These are phyloP conservation scores for Kwoniella heveanensis DNA, from an alignment of 768 basidiomycete genomes.

Conservation along the genomic window DNA sequence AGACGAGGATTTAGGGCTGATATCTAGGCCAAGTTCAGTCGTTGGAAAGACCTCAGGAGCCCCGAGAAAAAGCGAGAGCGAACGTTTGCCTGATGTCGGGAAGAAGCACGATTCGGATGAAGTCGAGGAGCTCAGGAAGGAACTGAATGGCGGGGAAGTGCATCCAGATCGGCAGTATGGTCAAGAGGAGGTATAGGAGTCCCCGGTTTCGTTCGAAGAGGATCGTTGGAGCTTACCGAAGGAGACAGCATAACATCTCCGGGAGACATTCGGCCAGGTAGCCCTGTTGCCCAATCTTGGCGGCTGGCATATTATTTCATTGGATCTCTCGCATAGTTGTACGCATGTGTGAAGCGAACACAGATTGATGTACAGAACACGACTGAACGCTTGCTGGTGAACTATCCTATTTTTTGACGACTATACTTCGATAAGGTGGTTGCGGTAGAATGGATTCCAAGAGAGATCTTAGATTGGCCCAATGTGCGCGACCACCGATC, in stretches of 20 bases:
- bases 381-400: too few relatives aligned
- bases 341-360: background rate
- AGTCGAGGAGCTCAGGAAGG: background rate
- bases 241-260: too few relatives aligned
- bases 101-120: background rate
- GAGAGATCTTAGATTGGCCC: too few relatives aligned
- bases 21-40: background rate
- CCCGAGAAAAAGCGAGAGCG: background rate
- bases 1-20: slow-evolving; percentile 11
- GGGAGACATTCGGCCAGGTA: too few relatives aligned
- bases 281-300: too few relatives aligned
- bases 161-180: background rate
- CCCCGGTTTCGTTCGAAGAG: too few relatives aligned
- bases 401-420: too few relatives aligned
- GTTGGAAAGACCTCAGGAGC: background rate
- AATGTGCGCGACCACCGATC: too few relatives aligned
- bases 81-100: background rate
- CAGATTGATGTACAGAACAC: background rate
- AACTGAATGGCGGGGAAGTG: background rate
- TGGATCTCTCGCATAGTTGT: background rate
- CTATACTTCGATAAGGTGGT: too few relatives aligned
- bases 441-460: too few relatives aligned
- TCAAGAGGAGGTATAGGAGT: background rate
- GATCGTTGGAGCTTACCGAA: too few relatives aligned
- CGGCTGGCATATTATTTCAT: too few relatives aligned